Evolutionary conservation across 2,329 filamentous ascomycete genomes (phyloP).

Genomic region (Colletotrichum phormii): DNA sequence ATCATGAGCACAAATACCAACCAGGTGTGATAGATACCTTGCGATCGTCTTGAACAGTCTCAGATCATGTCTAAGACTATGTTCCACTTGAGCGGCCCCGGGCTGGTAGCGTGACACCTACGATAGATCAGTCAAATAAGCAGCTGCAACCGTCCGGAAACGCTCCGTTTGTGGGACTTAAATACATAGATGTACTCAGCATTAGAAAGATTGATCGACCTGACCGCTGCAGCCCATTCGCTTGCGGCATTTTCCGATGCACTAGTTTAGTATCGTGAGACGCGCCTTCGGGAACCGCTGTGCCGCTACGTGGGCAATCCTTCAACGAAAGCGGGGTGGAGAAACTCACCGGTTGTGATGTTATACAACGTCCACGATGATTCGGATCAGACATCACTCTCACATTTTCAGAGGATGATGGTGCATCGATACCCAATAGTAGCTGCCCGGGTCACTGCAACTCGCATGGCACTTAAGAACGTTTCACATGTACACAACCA

Average conservation of each 20-base stretch:
- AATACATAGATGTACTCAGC: neutral
- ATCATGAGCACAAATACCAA: neutral
- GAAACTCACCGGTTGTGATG: neutral
- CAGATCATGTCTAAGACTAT: conserved; percentile 22
- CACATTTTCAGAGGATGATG: neutral
- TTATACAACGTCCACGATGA: neutral
- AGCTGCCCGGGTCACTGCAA: neutral
- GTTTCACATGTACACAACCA: neutral
- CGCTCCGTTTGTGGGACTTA: neutral
- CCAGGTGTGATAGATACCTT: neutral
- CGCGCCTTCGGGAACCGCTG: neutral
- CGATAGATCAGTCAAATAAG: neutral
- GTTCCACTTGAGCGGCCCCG: neutral
- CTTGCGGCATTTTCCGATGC: neutral
- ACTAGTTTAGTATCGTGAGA: neutral
- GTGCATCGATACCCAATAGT: too few relatives aligned
- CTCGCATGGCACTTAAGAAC: neutral
- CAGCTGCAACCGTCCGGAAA: conserved; percentile 18
- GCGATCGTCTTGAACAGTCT: conserved; percentile 16
- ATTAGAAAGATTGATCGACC: neutral
- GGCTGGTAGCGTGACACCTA: neutral
- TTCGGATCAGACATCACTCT: neutral
- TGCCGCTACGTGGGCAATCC: neutral
- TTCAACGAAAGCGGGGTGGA: neutral
- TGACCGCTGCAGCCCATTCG: neutral